Evolutionary conservation across 768 basidiomycete genomes (phyloP).

Genomic region (Cubamyces lactineus): DNA sequence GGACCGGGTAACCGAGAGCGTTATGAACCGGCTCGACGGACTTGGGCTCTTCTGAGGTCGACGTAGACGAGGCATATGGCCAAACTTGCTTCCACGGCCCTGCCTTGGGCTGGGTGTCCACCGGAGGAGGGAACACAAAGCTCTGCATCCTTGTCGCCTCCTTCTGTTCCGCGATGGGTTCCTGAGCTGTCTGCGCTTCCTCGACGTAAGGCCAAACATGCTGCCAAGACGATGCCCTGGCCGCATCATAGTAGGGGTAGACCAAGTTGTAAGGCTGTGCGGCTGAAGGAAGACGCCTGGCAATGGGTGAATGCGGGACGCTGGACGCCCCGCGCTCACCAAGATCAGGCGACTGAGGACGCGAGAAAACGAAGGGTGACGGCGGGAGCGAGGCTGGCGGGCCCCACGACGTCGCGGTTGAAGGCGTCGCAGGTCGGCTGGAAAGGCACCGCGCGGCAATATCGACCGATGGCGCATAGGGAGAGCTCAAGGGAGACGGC

Average conservation of each 20-base stretch:
- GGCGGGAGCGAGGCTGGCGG: slow-evolving; percentile 45
- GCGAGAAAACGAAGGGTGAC: slow-evolving; percentile 34
- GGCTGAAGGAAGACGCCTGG: background rate
- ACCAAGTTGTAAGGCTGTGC: slow-evolving; percentile 6
- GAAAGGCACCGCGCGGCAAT: slow-evolving; percentile 41
- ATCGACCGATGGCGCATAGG: slow-evolving; percentile 42
- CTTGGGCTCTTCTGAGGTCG: background rate
- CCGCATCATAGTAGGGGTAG: slow-evolving; percentile 18
- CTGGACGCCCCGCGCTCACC: slow-evolving; percentile 21
- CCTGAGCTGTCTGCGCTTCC: background rate
- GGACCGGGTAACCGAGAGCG: slow-evolving; percentile 18
- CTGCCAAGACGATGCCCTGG: slow-evolving; percentile 24
- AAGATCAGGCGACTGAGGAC: slow-evolving; percentile 25
- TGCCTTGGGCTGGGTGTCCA: background rate
- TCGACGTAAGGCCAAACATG: slow-evolving; percentile 30
- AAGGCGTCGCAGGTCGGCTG: slow-evolving; percentile 47
- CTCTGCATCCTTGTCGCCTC: background rate
- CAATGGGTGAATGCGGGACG: slow-evolving; percentile 12
- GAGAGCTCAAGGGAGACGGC: slow-evolving; percentile 34
- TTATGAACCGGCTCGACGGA: background rate
- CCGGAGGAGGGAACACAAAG: slow-evolving; percentile 15
- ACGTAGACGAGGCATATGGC: slow-evolving; percentile 17
- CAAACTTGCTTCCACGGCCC: slow-evolving; percentile 27
- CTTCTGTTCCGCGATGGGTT: background rate
- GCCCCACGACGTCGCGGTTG: slow-evolving; percentile 55